Evolutionary conservation across 352 stramenopile species (phyloP), one percentile per base, ranked within the genome.

Genomic region (Thalassiosira livingstoniorum): DNA sequence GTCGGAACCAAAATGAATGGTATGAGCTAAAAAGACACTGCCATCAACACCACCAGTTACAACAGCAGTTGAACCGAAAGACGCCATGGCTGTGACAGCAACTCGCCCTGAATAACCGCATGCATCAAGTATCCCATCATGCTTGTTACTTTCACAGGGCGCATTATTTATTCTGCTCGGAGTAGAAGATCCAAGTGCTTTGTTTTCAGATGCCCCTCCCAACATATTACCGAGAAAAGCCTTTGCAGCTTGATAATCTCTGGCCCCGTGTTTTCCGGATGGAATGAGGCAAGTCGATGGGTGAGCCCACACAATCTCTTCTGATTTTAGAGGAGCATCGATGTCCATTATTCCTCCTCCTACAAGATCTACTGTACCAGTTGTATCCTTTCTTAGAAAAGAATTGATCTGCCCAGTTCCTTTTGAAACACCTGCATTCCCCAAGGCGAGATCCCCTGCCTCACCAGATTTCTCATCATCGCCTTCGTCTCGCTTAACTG

Each of bases 11-110:
- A 88, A 85, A 61, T 85, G 68, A 43, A 90, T 82, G 31, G 80
- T 92, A 72, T 92, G 85, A 58, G 91, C 91, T 32, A 95, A 69
- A 71, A 94, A 95, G 23, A 95, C 80, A 54, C 89, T 87, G 23
- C 91, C 91, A 84, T 95, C 89, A 31, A 95, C 61, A 23, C 87
- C 91, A 53, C 91, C 91, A 35, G 87, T 93, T 2, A 85, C 89
- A 71, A 95, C 82, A 18, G 90, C 70, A 1, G 83, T 88, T 15
- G 70, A 74, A 29, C 91, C 91, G 74, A 93, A 91, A 39, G 86
- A 87, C 35, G 89, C 85, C 55, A 95, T 77, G 31, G 88, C 80
- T 25, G 91, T 94, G 11, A 95, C 80, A 34, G 91, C 80, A 61
- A 87, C 82, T 63, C 89, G 78, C 31, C 90, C 82, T 25, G 75